Base-by-base conservation (phyloP, 2,329 filamentous ascomycete species). In the Bipolaris zeicola region DNA sequence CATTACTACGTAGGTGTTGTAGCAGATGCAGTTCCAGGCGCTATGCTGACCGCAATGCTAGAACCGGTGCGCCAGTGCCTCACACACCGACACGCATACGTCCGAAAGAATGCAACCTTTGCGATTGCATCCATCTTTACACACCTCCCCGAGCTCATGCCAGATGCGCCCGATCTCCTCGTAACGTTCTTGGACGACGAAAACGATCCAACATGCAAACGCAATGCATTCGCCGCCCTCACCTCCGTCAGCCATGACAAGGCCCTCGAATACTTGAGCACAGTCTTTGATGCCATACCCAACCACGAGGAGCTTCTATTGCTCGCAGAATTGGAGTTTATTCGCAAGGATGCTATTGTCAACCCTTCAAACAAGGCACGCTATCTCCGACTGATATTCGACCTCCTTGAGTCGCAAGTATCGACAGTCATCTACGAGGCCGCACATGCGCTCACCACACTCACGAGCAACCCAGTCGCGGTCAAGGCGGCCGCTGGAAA, bases 381-480 rank as follows among this genome's bases (percentile, higher is more conserved):
- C 65, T 99, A 99, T 78, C 80, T 99, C 62, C 86, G 95, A 60
- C 83, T 99, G 61, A 99, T 99, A 68, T 98, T 99, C 72, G 95
- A 99, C 76, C 85, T 99, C 16, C 84, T 99, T 51, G 95, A 99
- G 78, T 94, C 95, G 31, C 89, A 89, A 58, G 89, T 94, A 48
- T 96, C 93, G 22, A 99, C 95, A 2, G 95, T 99, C 41, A 90
- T 98, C 26, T 99, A 99, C 75, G 95, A 99, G 80, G 95, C 95
- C 57, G 95, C 95, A 5, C 97, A 94, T 1, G 96, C 94, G 11
- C 83, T 99, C 54, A 98, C 94, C 6, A 89, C 93, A 1, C 85
- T 99, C 50, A 99, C 95, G 18, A 96, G 87, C 77, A 99, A 99
- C 79, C 94, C 95, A 0, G 95, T 99, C 11, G 95, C 95, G 16